A percentile compares a stretch with the other conserved stretches of the same genome.
Conservation (phyloP, 73 alveolate species). For the Tetrahymena thermophila region DNA sequence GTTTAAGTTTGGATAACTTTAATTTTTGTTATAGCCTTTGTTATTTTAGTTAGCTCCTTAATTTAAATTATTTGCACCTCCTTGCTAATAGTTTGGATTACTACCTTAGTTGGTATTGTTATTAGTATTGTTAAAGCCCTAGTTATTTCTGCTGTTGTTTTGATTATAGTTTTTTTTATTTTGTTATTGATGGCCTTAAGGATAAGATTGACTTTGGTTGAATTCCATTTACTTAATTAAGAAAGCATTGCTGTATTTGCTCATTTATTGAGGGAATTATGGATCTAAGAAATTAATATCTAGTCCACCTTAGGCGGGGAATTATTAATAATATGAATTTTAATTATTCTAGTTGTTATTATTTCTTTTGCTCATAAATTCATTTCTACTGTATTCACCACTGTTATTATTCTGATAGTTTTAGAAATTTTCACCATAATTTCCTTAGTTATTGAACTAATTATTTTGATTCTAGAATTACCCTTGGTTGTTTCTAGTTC, state of each 20-base stretch:
- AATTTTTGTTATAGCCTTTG: no score
- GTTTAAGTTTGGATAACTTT: not conserved
- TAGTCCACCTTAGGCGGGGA: not conserved
- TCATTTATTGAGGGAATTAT: not conserved
- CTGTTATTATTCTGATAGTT: not conserved
- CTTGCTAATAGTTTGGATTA: not conserved
- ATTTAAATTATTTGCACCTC: not conserved
- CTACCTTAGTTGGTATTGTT: not conserved
- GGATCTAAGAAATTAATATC: not conserved
- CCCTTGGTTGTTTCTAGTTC: not conserved
- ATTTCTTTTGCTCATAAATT: not conserved
- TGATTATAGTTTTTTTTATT: not conserved
- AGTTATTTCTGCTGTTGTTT: not conserved
- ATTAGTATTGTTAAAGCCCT: not conserved
- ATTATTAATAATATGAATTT: not conserved
- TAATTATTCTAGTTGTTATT: not conserved
- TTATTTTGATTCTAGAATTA: not conserved
- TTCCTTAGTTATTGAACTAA: not conserved
- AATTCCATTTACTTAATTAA: not conserved
- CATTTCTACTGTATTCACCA: not conserved
- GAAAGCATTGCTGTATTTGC: not conserved
- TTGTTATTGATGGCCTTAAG: not conserved
- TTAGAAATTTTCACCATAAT: not conserved
- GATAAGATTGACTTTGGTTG: not conserved
- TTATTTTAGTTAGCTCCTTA: not conserved